A percentile compares a stretch with the other conserved stretches of the same genome.
Evolutionary conservation across 2,329 filamentous ascomycete species (phyloP).

Genomic region (Pseudocercospora eumusae): DNA sequence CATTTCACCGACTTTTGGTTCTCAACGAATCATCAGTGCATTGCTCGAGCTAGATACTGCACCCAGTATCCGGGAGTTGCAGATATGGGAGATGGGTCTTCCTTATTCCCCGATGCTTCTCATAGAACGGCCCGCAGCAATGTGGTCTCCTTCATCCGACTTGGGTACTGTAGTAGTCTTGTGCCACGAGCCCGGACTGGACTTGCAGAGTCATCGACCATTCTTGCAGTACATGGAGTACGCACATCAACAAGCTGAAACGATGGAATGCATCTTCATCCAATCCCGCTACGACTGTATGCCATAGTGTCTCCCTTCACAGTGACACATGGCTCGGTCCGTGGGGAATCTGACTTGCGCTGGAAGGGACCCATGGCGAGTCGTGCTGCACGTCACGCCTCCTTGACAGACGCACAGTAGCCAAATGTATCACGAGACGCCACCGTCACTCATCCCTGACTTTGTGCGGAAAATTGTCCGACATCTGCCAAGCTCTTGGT

Average conservation of each 20-base stretch:
- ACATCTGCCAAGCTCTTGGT: background rate
- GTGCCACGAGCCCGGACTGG: background rate
- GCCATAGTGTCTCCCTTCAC: background rate
- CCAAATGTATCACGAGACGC: background rate
- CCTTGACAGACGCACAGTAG: background rate
- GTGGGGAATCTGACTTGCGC: background rate
- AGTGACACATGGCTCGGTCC: background rate
- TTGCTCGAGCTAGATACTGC: background rate
- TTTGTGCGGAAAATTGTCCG: background rate
- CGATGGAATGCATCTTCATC: background rate
- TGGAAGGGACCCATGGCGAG: background rate
- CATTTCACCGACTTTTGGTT: background rate
- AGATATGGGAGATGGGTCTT: background rate
- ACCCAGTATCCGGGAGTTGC: background rate
- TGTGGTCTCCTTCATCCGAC: background rate
- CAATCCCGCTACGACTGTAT: background rate
- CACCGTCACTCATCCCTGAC: background rate
- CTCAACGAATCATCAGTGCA: background rate
- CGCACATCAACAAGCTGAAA: background rate
- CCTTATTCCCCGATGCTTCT: background rate
- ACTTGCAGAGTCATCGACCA: too few relatives aligned
- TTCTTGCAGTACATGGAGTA: background rate
- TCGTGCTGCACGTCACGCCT: background rate
- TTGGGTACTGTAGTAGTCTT: background rate
- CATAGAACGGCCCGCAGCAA: too few relatives aligned